phyloP scores from a whole-genome alignment of 768 basidiomycete species.

The Lactarius indigo region DNA sequence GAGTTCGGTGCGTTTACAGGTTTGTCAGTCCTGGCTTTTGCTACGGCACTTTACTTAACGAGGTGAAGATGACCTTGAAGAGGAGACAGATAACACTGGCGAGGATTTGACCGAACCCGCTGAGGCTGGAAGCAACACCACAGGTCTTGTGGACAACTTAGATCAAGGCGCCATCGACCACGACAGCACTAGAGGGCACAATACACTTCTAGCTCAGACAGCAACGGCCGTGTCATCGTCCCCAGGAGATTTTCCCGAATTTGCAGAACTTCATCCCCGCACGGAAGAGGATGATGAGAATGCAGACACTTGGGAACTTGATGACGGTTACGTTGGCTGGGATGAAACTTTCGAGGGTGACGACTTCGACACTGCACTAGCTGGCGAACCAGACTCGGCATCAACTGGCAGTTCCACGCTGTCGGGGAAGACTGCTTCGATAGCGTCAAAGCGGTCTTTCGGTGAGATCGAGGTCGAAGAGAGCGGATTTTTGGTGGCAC shows the following conservation, averaged over 20 bases:
- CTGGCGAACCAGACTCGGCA: constrained; percentile 14
- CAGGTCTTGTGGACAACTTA: not conserved
- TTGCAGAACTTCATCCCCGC: not conserved
- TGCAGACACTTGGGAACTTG: constrained; percentile 21
- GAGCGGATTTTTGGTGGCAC: not conserved
- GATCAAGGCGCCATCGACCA: not conserved
- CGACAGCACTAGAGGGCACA: not conserved
- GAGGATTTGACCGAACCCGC: constrained; percentile 8
- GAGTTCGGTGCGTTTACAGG: constrained; percentile 6
- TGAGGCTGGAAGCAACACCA: not conserved
- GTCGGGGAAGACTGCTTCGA: constrained; percentile 13
- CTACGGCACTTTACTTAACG: not conserved
- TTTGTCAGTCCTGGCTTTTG: not conserved
- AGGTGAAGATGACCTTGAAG: constrained; percentile 9
- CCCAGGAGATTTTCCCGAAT: constrained; percentile 1
- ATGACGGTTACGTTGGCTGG: constrained; percentile 17
- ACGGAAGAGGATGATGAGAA: constrained; percentile 14
- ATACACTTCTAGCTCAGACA: not conserved
- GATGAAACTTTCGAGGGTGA: constrained; percentile 14
- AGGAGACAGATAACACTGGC: constrained; percentile 5
- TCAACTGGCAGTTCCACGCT: constrained; percentile 20
- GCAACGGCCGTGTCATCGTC: not conserved
- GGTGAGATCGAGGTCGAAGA: constrained; percentile 15
- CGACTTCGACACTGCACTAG: constrained; percentile 8
- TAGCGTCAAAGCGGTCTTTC: constrained; percentile 18